Evolutionary conservation across 2,329 filamentous ascomycete genomes (phyloP).

Genomic region (Neurospora sp.): DNA sequence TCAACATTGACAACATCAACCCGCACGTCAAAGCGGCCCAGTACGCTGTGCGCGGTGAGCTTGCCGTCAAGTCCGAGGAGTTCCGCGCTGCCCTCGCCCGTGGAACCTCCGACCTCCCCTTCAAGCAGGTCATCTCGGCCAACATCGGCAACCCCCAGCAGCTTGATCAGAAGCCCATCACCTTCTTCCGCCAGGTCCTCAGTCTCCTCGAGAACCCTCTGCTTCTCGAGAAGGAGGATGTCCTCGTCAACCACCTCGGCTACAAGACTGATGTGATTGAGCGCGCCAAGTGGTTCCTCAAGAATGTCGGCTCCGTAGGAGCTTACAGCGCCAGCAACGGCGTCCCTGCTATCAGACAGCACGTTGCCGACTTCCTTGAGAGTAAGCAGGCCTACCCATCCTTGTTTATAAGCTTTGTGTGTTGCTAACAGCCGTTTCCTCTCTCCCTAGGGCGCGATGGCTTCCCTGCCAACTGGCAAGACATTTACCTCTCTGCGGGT

Average conservation of each 20-base stretch:
- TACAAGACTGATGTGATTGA: conserved; percentile 87
- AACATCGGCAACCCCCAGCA: conserved; percentile 99
- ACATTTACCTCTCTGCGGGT: conserved; percentile 85
- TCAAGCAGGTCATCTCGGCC: conserved; percentile 84
- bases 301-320: conserved; percentile 80
- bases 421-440: neutral
- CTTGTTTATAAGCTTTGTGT: neutral
- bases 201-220: conserved; percentile 85
- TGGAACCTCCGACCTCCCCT: conserved; percentile 57
- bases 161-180: conserved; percentile 97
- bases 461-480: conserved; percentile 66
- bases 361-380: conserved; percentile 87
- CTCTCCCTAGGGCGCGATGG: conserved; percentile 62
- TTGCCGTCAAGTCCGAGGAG: conserved; percentile 86
- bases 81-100: conserved; percentile 66
- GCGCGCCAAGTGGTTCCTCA: conserved; percentile 70
- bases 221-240: conserved; percentile 72
- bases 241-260: conserved; percentile 63
- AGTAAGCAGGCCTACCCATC: conserved; percentile 36
- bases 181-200: conserved; percentile 95
- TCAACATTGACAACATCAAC: conserved; percentile 86
- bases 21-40: conserved; percentile 75
- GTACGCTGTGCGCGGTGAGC: conserved; percentile 93
- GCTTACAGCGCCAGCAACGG: conserved; percentile 95
- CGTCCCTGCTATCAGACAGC: conserved; percentile 75